A percentile compares a stretch with the other conserved stretches of the same genome.
These are phyloP conservation scores for Huntiella decipiens DNA, from an alignment of 2,329 filamentous ascomycete species.

Conservation along the genomic window DNA sequence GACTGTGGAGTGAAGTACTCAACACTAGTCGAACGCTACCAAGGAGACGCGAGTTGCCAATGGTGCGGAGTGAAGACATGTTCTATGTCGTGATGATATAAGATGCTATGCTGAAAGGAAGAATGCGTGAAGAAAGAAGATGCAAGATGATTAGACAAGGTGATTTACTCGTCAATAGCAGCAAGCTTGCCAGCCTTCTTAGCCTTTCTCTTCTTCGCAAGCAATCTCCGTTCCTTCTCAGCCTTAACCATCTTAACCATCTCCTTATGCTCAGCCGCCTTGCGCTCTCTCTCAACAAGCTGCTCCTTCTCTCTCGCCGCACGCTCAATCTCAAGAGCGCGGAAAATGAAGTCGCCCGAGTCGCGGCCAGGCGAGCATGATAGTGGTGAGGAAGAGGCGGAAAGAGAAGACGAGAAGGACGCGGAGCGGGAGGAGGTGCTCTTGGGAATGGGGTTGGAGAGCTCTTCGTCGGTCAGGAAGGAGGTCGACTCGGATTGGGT, in stretches of 20 bases:
- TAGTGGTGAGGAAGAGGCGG: slow-evolving; percentile 3
- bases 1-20: neutral
- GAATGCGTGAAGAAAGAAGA: neutral
- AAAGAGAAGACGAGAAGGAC: slow-evolving; percentile 1
- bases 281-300: slow-evolving; percentile 20
- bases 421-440: neutral
- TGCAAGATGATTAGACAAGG: neutral
- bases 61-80: neutral
- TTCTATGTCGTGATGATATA: neutral
- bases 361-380: neutral
- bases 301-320: slow-evolving; percentile 17
- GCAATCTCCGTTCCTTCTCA: slow-evolving; percentile 36
- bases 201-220: slow-evolving; percentile 22
- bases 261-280: slow-evolving; percentile 33
- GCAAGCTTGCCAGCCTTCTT: slow-evolving; percentile 29
- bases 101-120: neutral
- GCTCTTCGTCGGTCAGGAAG: slow-evolving; percentile 15
- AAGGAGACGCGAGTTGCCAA: neutral
- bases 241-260: slow-evolving; percentile 28
- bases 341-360: too few relatives aligned
- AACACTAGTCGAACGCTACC: neutral
- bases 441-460: slow-evolving; percentile 3
- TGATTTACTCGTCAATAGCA: slow-evolving; percentile 25
- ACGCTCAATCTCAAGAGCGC: slow-evolving; percentile 7
- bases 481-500: slow-evolving; percentile 29